A percentile compares a stretch with the other conserved stretches of the same genome.
Evolutionary conservation across 306 rosid species (phyloP).

Genomic region (Begonia peltatifolia): DNA sequence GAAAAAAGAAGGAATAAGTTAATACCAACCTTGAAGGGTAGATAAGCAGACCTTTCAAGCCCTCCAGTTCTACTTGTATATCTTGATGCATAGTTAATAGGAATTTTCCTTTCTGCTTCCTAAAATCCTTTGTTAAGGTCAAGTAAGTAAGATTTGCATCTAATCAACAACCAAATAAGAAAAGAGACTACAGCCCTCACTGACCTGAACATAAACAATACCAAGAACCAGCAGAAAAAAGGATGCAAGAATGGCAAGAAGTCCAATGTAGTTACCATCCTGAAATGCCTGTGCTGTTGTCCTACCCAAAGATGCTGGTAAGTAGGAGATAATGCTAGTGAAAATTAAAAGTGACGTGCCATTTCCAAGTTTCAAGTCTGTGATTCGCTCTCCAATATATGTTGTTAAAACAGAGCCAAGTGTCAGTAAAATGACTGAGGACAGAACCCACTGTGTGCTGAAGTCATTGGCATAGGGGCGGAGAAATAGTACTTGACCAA

Average conservation of each 20-base stretch:
- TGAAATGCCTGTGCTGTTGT: slow-evolving; percentile 55
- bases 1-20: not conserved
- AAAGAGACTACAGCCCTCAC: slow-evolving; percentile 10
- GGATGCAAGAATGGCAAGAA: slow-evolving; percentile 47
- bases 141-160: slow-evolving; percentile 8
- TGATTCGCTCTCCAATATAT: slow-evolving; percentile 73
- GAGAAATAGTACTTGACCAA: slow-evolving; percentile 87
- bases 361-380: slow-evolving; percentile 91
- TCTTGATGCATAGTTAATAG: slow-evolving; percentile 89
- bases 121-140: slow-evolving; percentile 40
- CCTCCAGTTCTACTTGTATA: slow-evolving; percentile 63
- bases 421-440: slow-evolving; percentile 70
- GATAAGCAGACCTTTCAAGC: slow-evolving; percentile 78
- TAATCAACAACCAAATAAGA: not conserved
- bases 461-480: slow-evolving; percentile 93
- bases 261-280: slow-evolving; percentile 84
- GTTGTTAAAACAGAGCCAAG: slow-evolving; percentile 82
- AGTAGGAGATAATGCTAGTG: slow-evolving; percentile 92
- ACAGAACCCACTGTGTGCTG: slow-evolving; percentile 59
- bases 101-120: slow-evolving; percentile 99
- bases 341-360: slow-evolving; percentile 94
- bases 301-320: slow-evolving; percentile 96
- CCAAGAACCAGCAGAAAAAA: slow-evolving; percentile 80
- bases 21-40: slow-evolving; percentile 71
- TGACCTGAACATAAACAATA: slow-evolving; percentile 95